Conservation (phyloP, 2,329 filamentous ascomycete species). For the Endoconidiophora polonica region DNA sequence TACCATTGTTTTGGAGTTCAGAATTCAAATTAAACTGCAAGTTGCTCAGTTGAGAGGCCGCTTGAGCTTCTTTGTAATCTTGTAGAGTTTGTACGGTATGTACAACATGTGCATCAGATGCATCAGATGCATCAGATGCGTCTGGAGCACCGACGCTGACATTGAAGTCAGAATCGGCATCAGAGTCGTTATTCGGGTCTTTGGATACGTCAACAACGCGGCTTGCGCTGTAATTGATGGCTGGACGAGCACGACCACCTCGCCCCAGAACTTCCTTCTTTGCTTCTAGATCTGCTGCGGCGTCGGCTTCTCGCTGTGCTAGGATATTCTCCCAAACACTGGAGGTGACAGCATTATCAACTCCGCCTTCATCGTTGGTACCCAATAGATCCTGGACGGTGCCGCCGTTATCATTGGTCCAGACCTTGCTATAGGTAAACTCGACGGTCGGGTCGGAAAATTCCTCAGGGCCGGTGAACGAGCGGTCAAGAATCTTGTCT, state of each 20-base stretch:
- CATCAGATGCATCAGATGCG: not conserved
- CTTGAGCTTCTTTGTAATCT: not conserved
- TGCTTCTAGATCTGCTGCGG: conserved; percentile 51
- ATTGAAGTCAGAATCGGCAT: conserved; percentile 5
- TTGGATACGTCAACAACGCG: conserved; percentile 16
- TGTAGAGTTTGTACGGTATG: too few relatives aligned
- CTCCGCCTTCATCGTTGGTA: conserved; percentile 26
- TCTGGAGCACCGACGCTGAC: not conserved
- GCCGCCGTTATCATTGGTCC: conserved; percentile 63
- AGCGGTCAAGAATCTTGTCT: conserved; percentile 82
- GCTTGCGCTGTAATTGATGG: conserved; percentile 4
- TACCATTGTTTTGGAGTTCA: not conserved
- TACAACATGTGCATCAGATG: not conserved
- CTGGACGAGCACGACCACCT: conserved; percentile 56
- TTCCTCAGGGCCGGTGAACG: conserved; percentile 48
- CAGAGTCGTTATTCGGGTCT: conserved; percentile 15
- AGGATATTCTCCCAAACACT: conserved; percentile 78
- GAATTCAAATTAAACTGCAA: not conserved
- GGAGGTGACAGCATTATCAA: conserved; percentile 26
- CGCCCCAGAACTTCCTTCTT: conserved; percentile 60
- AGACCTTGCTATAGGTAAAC: conserved; percentile 81
- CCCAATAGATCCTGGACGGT: conserved; percentile 44
- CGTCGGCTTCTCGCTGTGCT: conserved; percentile 62
- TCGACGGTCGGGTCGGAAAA: conserved; percentile 34
- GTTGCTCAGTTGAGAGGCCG: not conserved